Conservation (phyloP, 169 alveolate species). For the Babesia sp. region DNA sequence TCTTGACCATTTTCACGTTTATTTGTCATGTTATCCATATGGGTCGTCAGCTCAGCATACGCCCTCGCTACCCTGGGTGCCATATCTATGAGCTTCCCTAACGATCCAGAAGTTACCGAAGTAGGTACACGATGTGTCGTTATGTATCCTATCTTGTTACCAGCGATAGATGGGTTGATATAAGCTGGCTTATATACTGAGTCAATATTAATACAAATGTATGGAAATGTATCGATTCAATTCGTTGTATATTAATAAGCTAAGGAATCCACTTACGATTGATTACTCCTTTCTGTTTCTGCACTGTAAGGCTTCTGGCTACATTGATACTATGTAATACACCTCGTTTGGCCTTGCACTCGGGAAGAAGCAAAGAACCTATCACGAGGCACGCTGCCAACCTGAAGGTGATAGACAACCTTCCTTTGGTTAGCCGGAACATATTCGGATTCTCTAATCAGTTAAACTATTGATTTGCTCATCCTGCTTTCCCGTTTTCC, state of each 20-base stretch:
- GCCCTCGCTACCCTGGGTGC: too few species aligned
- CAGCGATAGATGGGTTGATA: not conserved
- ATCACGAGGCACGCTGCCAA: not conserved
- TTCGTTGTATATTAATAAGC: not conserved
- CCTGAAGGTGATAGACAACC: not conserved
- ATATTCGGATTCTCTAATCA: not conserved
- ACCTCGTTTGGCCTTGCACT: not conserved
- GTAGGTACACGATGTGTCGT: too few species aligned
- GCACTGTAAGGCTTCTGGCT: too few species aligned
- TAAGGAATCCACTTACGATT: constrained; percentile 1
- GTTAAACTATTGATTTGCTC: not conserved
- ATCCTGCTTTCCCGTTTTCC: not conserved
- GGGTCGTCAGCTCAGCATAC: too few species aligned
- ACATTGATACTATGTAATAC: not conserved
- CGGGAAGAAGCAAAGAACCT: not conserved
- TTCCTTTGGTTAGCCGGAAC: not conserved
- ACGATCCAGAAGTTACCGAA: too few species aligned
- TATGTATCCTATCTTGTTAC: not conserved
- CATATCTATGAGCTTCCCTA: too few species aligned
- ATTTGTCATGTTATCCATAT: too few species aligned
- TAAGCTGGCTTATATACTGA: not conserved
- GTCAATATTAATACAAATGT: not conserved
- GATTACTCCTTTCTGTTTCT: not conserved
- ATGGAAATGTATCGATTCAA: not conserved
- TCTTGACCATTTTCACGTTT: not conserved